Evolutionary conservation across 2,329 filamentous ascomycete species (phyloP).

Genomic region (Cladophialophora psammophila): DNA sequence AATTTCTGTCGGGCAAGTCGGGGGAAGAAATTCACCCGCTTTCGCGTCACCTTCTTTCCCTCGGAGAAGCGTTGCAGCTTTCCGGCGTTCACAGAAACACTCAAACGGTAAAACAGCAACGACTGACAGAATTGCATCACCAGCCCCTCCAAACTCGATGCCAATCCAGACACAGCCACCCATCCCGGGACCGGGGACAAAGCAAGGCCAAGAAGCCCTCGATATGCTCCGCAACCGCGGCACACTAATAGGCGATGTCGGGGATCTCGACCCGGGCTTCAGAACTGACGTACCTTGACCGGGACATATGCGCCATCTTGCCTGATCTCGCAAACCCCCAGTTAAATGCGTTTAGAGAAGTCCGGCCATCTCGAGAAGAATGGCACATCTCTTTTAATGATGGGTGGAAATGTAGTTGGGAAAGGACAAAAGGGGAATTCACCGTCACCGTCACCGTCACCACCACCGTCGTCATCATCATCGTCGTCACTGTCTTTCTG

Average conservation of each 20-base stretch:
- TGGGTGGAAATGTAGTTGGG: too few relatives aligned
- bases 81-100: background rate
- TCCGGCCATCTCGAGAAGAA: too few relatives aligned
- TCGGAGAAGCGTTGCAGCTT: background rate
- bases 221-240: conserved; percentile 12
- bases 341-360: too few relatives aligned
- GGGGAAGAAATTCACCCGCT: background rate
- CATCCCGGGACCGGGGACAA: conserved; percentile 5
- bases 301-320: background rate
- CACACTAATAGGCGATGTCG: conserved; percentile 9
- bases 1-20: background rate
- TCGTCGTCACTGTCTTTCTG: too few relatives aligned
- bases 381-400: too few relatives aligned
- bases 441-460: too few relatives aligned
- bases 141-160: background rate
- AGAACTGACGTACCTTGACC: conserved; percentile 24
- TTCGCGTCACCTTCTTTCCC: background rate
- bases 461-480: too few relatives aligned
- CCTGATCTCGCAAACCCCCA: too few relatives aligned
- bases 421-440: too few relatives aligned
- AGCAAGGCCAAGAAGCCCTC: conserved; percentile 21
- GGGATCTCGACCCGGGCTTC: conserved; percentile 15
- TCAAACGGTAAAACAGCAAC: background rate
- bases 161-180: background rate
- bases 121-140: background rate